Percentiles rank a stretch among this genome's conserved stretches.
phyloP scores from a whole-genome alignment of 768 basidiomycete species.

The Suillus weaverae region DNA sequence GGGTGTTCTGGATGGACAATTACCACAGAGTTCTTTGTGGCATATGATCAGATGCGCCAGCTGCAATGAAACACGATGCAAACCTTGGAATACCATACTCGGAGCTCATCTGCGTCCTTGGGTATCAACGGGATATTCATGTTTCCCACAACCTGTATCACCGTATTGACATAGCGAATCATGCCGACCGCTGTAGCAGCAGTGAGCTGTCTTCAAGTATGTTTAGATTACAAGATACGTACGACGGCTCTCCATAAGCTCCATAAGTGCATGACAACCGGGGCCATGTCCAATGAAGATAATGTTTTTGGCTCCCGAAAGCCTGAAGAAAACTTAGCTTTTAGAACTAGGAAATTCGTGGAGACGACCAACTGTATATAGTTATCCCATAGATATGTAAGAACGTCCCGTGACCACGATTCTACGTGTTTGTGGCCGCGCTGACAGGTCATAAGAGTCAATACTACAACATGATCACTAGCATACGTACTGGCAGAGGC shows the following conservation, averaged over 20 bases:
- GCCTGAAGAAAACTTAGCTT: conserved; percentile 39
- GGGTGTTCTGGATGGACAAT: conserved; percentile 67
- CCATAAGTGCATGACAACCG: conserved; percentile 74
- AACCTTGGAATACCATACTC: conserved; percentile 75
- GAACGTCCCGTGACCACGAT: conserved; percentile 45
- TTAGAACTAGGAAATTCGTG: background rate
- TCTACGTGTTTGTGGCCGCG: conserved; percentile 5
- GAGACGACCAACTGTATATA: conserved; percentile 75
- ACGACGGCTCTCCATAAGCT: conserved; percentile 75
- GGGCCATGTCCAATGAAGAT: conserved; percentile 87
- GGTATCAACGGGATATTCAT: conserved; percentile 55
- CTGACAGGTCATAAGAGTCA: background rate
- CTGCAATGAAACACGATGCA: conserved; percentile 14
- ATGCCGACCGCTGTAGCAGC: conserved; percentile 45
- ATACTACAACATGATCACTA: background rate
- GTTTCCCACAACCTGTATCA: conserved; percentile 79
- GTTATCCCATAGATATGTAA: conserved; percentile 95
- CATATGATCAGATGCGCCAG: conserved; percentile 12
- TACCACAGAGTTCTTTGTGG: conserved; percentile 67
- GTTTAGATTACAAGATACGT: conserved; percentile 18
- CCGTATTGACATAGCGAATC: conserved; percentile 62
- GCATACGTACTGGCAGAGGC: conserved; percentile 12
- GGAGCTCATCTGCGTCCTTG: conserved; percentile 53
- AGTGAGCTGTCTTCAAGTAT: background rate
- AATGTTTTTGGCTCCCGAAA: conserved; percentile 71